A percentile compares a stretch with the other conserved stretches of the same genome.
These are phyloP conservation scores for Leccinum disarticulatum DNA, from an alignment of 768 basidiomycete genomes.

Conservation along the genomic window DNA sequence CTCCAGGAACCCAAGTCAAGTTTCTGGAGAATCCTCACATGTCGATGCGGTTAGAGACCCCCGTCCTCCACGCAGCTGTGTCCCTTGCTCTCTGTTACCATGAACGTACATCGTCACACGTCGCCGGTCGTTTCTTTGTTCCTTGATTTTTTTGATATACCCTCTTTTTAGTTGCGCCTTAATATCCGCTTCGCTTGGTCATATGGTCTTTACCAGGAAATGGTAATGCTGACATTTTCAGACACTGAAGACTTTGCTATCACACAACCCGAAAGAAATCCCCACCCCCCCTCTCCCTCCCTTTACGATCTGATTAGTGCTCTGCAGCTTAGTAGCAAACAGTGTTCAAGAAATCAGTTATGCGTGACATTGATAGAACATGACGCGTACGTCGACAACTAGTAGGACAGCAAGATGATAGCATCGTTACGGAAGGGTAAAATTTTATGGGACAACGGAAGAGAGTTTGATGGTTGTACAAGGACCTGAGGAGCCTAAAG, in stretches of 20 bases:
- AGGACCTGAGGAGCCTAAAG: neutral
- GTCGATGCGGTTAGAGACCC: slow-evolving; percentile 61
- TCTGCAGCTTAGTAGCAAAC: slow-evolving; percentile 29
- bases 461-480: slow-evolving; percentile 1
- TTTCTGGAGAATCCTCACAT: slow-evolving; percentile 71
- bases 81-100: slow-evolving; percentile 23
- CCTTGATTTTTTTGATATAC: slow-evolving; percentile 40
- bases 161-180: slow-evolving; percentile 34
- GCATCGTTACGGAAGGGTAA: neutral
- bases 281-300: slow-evolving; percentile 3
- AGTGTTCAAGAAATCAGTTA: slow-evolving; percentile 15
- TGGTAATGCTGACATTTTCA: slow-evolving; percentile 29
- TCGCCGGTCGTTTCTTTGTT: slow-evolving; percentile 36
- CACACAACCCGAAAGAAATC: slow-evolving; percentile 22
- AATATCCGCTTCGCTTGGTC: slow-evolving; percentile 37
- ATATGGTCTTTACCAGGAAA: slow-evolving; percentile 33
- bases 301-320: slow-evolving; percentile 33
- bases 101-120: slow-evolving; percentile 28
- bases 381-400: neutral
- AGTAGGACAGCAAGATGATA: slow-evolving; percentile 2
- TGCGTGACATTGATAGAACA: slow-evolving; percentile 4
- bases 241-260: slow-evolving; percentile 25
- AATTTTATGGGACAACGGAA: neutral
- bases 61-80: slow-evolving; percentile 13
- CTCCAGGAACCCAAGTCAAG: slow-evolving; percentile 52